Conservation (phyloP, 2,329 filamentous ascomycete genomes). For the Huntiella abstrusa region DNA sequence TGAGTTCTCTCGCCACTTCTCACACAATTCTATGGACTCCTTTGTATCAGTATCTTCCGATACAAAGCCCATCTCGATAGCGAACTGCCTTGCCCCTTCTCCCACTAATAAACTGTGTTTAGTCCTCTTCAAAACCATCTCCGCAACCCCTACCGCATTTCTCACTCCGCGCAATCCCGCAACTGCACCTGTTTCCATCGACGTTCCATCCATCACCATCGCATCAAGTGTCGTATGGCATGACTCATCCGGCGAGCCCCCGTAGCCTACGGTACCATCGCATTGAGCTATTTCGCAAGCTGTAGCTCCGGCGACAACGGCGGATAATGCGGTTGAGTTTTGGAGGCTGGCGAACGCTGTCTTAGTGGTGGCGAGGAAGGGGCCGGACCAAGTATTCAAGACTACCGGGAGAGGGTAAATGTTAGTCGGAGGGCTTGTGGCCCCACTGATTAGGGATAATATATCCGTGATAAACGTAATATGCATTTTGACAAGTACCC, state of each 20-base stretch:
- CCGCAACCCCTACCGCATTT: conserved; percentile 30
- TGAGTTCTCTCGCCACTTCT: conserved; percentile 21
- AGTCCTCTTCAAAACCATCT: conserved; percentile 31
- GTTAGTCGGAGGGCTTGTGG: not conserved
- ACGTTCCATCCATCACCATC: conserved; percentile 37
- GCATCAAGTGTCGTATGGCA: conserved; percentile 41
- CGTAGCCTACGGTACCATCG: conserved; percentile 35
- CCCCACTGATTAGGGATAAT: too few relatives aligned
- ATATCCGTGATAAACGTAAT: too few relatives aligned
- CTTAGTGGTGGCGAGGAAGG: conserved; percentile 32
- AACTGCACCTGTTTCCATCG: conserved; percentile 34
- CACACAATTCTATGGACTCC: conserved; percentile 22
- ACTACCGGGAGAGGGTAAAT: conserved; percentile 24
- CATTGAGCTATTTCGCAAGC: conserved; percentile 34
- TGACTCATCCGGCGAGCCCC: conserved; percentile 34
- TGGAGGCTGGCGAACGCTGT: conserved; percentile 26
- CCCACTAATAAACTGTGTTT: conserved; percentile 32
- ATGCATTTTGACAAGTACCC: too few relatives aligned
- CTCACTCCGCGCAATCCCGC: conserved; percentile 29
- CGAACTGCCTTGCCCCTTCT: conserved; percentile 34
- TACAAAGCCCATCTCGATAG: conserved; percentile 30
- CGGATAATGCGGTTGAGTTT: conserved; percentile 26
- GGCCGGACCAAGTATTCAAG: conserved; percentile 36
- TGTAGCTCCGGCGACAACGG: conserved; percentile 30
- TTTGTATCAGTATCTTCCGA: conserved; percentile 25